phyloP scores from a whole-genome alignment of 768 basidiomycete species.

The Ephemerocybe angulata region DNA sequence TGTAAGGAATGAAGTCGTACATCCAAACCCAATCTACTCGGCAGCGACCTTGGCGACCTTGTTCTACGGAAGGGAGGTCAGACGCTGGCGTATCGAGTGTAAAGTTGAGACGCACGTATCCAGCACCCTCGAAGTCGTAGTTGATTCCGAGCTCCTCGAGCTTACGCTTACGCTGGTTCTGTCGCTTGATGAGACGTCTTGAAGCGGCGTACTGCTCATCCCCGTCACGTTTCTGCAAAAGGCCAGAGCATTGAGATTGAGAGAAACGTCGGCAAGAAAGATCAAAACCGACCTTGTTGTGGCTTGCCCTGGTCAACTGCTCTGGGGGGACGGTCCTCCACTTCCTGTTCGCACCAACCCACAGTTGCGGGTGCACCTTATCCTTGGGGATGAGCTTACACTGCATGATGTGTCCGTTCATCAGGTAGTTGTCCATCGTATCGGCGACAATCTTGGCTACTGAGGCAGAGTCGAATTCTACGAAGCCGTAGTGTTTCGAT shows the following conservation, averaged over 20 bases:
- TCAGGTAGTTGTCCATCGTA: conserved; percentile 98
- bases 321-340: conserved; percentile 76
- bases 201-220: conserved; percentile 63
- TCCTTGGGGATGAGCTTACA: conserved; percentile 91
- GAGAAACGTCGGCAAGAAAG: not conserved
- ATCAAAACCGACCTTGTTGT: conserved; percentile 67
- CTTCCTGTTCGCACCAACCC: conserved; percentile 96
- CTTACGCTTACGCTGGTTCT: conserved; percentile 74
- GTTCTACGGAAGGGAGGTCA: conserved; percentile 15
- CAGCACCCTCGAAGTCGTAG: conserved; percentile 78
- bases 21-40: not conserved
- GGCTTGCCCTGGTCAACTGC: conserved; percentile 64
- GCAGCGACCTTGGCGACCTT: conserved; percentile 15
- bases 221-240: conserved; percentile 63
- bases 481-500: conserved; percentile 96
- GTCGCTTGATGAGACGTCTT: conserved; percentile 69
- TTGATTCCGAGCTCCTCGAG: conserved; percentile 78
- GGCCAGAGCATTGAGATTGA: not conserved
- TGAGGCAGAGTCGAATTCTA: conserved; percentile 86
- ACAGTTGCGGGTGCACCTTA: conserved; percentile 87
- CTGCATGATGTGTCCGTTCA: conserved; percentile 89
- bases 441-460: conserved; percentile 96
- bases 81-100: not conserved
- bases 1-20: too few relatives aligned
- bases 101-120: conserved; percentile 62